Percentiles rank a stretch among this genome's conserved stretches.
Evolutionary conservation across 1,284 basidiomycete species (phyloP).

Genomic region (Boletus hoseneyae): DNA sequence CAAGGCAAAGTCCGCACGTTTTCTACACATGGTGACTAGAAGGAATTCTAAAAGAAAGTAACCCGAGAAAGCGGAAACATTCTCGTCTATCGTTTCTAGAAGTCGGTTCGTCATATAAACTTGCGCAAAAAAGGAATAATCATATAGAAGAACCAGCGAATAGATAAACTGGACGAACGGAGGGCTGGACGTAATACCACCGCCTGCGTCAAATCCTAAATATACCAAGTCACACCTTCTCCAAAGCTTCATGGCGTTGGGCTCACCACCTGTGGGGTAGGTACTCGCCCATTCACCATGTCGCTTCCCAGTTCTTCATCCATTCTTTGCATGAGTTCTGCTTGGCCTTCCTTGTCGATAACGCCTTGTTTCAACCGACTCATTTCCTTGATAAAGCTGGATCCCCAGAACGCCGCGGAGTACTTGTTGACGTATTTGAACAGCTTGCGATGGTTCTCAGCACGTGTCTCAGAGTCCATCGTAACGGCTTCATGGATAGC

Average conservation of each 20-base stretch:
- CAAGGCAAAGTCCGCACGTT: conserved; percentile 22
- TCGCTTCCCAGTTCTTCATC: conserved; percentile 30
- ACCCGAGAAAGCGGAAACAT: conserved; percentile 7
- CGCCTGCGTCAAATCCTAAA: conserved; percentile 27
- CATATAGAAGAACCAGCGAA: conserved; percentile 37
- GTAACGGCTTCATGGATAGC: conserved; percentile 94
- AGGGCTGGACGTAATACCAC: conserved; percentile 23
- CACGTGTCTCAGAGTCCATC: conserved; percentile 76
- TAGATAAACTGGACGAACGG: conserved; percentile 29
- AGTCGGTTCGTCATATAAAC: conserved; percentile 20
- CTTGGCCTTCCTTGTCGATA: conserved; percentile 39
- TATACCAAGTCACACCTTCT: conserved; percentile 33
- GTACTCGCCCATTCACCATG: conserved; percentile 30
- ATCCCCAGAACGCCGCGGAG: conserved; percentile 91
- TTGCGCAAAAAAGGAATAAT: conserved; percentile 38
- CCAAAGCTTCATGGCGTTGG: conserved; percentile 30
- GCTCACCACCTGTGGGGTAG: conserved; percentile 36
- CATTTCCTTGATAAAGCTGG: conserved; percentile 87
- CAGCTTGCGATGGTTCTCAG: conserved; percentile 92
- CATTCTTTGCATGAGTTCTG: conserved; percentile 19
- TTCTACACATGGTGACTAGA: conserved; percentile 13
- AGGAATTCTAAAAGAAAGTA: conserved; percentile 17
- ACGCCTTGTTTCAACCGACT: conserved; percentile 47
- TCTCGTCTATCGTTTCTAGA: conserved; percentile 30
- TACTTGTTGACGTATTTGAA: conserved; percentile 96